phyloP scores from a whole-genome alignment of 1,284 basidiomycete species.

The Trichosporon sp. region DNA sequence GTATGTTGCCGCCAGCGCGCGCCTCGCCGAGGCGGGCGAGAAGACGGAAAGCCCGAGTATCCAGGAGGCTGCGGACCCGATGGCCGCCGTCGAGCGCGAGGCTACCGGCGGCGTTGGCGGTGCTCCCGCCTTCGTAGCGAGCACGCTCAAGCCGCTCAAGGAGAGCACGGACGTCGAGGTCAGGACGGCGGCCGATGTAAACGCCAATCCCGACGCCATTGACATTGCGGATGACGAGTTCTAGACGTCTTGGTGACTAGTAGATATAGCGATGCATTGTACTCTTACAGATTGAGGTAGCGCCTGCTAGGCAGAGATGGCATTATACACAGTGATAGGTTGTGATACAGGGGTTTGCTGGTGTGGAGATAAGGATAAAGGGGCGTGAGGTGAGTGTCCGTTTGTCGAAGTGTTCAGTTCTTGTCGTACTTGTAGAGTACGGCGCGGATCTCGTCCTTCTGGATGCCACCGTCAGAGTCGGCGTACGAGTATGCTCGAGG shows the following conservation, averaged over 20 bases:
- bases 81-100: conserved; percentile 54
- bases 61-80: conserved; percentile 54
- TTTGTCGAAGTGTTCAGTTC: neutral
- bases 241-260: conserved; percentile 14
- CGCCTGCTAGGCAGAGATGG: neutral
- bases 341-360: neutral
- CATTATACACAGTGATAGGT: neutral
- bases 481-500: neutral
- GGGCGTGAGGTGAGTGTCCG: neutral
- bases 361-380: no score
- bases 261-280: conserved; percentile 6
- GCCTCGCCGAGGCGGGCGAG: neutral
- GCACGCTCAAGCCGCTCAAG: conserved; percentile 44
- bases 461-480: neutral
- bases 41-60: neutral
- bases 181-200: conserved; percentile 15
- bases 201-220: conserved; percentile 47
- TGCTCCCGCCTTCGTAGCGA: conserved; percentile 61
- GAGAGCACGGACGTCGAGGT: conserved; percentile 27
- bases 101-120: conserved; percentile 43
- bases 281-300: neutral
- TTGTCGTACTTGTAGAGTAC: neutral
- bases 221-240: conserved; percentile 45
- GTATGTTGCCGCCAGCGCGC: conserved; percentile 64
- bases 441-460: conserved; percentile 1